phyloP scores from a whole-genome alignment of 108 stramenopile genomes.

The Skeletonema marinoi region DNA sequence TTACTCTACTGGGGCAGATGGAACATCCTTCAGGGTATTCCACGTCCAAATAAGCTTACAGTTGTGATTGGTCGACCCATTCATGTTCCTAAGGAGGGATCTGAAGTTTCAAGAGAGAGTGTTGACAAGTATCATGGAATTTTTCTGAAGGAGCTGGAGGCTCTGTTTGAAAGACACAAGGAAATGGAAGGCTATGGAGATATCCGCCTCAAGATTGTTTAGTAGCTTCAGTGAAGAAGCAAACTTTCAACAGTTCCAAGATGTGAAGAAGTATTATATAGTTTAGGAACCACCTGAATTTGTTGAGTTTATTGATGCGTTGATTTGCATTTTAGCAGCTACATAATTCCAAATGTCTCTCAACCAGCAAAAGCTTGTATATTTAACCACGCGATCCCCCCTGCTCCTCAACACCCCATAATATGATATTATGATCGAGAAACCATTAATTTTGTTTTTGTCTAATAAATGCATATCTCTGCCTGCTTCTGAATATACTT shows the following conservation, averaged over 20 bases:
- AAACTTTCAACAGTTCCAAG: neutral
- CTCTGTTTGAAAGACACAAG: constrained; percentile 58
- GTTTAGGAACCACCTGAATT: neutral
- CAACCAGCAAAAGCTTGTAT: too few relatives aligned
- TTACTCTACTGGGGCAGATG: constrained; percentile 49
- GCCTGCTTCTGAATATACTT: neutral
- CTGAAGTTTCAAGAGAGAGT: constrained; percentile 18
- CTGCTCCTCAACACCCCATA: neutral
- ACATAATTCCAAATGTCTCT: too few relatives aligned
- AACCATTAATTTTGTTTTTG: neutral
- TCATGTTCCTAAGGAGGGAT: constrained; percentile 42
- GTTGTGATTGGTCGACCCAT: constrained; percentile 43
- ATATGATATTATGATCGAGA: neutral
- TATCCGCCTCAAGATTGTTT: constrained; percentile 53
- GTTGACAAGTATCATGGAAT: constrained; percentile 52
- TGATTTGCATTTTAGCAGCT: too few relatives aligned
- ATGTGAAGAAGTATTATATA: neutral
- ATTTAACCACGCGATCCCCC: too few relatives aligned
- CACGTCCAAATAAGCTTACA: constrained; percentile 44
- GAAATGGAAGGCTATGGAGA: constrained; percentile 51
- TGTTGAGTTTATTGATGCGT: neutral
- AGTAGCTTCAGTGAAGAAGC: neutral
- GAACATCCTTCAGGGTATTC: constrained; percentile 51
- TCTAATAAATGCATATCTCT: neutral
- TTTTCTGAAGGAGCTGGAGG: constrained; percentile 50